Conservation (phyloP, 2,329 filamentous ascomycete genomes). For the Monilinia fructigena region DNA sequence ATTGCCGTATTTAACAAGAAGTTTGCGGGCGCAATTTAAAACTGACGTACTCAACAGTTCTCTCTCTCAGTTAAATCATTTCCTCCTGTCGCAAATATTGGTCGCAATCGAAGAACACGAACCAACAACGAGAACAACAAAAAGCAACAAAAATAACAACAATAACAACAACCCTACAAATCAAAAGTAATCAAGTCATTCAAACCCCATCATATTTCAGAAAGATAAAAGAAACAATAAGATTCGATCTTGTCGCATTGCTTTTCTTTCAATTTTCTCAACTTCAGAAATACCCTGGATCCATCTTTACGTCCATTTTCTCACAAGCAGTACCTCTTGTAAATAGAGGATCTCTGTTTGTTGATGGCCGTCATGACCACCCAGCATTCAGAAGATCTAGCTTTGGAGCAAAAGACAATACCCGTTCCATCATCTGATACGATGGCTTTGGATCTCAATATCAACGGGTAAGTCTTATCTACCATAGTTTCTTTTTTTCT, state of each 20-base stretch:
- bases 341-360: slow-evolving; percentile 35
- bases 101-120: not conserved
- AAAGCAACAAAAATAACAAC: too few species aligned
- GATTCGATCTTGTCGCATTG: slow-evolving; percentile 15
- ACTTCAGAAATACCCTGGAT: not conserved
- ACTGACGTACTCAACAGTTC: slow-evolving; percentile 1
- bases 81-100: slow-evolving; percentile 10
- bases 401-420: slow-evolving; percentile 52
- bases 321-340: slow-evolving; percentile 27
- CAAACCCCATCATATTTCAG: not conserved
- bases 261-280: not conserved
- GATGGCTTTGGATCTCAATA: slow-evolving; percentile 52
- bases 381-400: slow-evolving; percentile 38
- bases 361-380: slow-evolving; percentile 56
- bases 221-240: not conserved
- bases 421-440: slow-evolving; percentile 48
- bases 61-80: not conserved
- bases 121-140: too few species aligned
- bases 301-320: slow-evolving; percentile 8
- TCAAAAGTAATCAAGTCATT: not conserved
- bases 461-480: slow-evolving; percentile 57
- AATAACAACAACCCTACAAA: not conserved
- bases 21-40: not conserved
- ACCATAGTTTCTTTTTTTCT: slow-evolving; percentile 34
- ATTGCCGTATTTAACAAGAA: not conserved